Base-by-base conservation (phyloP, 148 eudicot species). In the Silene uniflora region DNA sequence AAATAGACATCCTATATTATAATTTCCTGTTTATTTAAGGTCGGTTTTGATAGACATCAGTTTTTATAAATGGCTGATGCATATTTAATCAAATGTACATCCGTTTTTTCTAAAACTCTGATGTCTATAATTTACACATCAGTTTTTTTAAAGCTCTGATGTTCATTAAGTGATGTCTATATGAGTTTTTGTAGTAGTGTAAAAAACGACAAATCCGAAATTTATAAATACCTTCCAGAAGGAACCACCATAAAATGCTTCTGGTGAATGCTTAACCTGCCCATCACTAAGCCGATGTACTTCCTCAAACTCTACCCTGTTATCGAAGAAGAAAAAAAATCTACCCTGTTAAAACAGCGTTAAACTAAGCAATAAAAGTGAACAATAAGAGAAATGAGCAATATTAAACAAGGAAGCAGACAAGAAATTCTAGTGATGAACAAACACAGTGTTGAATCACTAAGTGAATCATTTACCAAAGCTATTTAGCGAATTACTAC, bases 161-260 rank as follows among this genome's bases (percentile, higher is more conserved):
- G n/a, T n/a, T n/a, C n/a, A n/a, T n/a, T n/a, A n/a, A n/a, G n/a
- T n/a, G n/a, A n/a, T n/a, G n/a, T n/a, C n/a, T n/a, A n/a, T n/a
- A n/a, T n/a, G n/a, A n/a, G n/a, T n/a, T n/a, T n/a, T n/a, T n/a
- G n/a, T n/a, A n/a, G n/a, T 5, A 22, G 62, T 6, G 19, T 14
- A 52, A 7, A 14, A 71, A 23, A 52, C 8, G 35, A 12, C 61
- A 47, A 44, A 19, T 71, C 39, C 55, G 66, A 69, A 58, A 59
- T 55, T 56, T 55, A 79, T 49, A 42, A 71, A 46, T 79, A 96
- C 99, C 95, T 96, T 96, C 99, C 99, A 96, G 69, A 92, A 81
- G 77, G 99, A 96, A 85, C 99, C 99, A 71, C 97, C 99, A 89
- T 96, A 96, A 84, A 92, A 96, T 72, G 86, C 91, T 87, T 96